Evolutionary conservation across 768 basidiomycete species (phyloP).

Genomic region (Cantharellus anzutake): DNA sequence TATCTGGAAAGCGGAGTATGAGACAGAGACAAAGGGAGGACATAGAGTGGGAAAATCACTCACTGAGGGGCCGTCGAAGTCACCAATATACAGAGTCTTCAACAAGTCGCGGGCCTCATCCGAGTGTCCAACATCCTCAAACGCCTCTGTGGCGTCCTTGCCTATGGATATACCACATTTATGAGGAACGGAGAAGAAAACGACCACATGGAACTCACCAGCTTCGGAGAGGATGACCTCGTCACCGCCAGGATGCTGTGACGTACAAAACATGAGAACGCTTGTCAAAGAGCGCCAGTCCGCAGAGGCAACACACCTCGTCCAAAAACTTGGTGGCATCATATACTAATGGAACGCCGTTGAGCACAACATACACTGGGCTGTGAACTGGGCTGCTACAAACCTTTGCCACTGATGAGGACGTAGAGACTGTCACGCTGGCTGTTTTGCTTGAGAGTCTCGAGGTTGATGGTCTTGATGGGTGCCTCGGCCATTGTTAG

Average conservation of each 20-base stretch:
- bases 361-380: constrained; percentile 3
- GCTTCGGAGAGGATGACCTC: constrained; percentile 90
- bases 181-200: not conserved
- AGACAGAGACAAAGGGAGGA: not conserved
- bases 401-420: constrained; percentile 74
- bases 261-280: constrained; percentile 3
- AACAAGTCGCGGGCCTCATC: constrained; percentile 88
- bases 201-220: constrained; percentile 32
- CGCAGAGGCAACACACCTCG: constrained; percentile 36
- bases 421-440: constrained; percentile 62
- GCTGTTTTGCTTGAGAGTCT: constrained; percentile 62
- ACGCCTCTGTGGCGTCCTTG: constrained; percentile 92
- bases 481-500: not conserved
- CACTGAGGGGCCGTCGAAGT: constrained; percentile 56
- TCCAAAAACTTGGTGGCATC: constrained; percentile 86
- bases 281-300: not conserved
- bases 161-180: constrained; percentile 25
- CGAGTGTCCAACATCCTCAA: constrained; percentile 98
- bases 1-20: not conserved
- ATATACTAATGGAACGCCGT: constrained; percentile 45
- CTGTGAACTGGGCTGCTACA: constrained; percentile 6
- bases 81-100: constrained; percentile 58
- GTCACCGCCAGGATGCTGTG: constrained; percentile 90
- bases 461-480: constrained; percentile 21
- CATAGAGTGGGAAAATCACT: constrained; percentile 13